These are phyloP conservation scores for Arabidopsis suecica DNA, from an alignment of 345 rosid species.

Conservation along the genomic window DNA sequence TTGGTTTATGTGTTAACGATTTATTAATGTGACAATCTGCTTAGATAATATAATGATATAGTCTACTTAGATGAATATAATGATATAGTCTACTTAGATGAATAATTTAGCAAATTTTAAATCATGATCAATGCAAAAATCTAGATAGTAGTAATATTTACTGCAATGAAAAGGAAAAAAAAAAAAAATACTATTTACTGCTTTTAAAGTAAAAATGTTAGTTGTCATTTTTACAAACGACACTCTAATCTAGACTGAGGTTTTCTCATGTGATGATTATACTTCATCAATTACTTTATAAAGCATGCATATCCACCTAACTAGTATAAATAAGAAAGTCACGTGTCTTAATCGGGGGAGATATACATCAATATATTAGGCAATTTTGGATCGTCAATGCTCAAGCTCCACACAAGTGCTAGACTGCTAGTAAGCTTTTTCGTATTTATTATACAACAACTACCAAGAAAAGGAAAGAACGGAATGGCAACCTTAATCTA, in stretches of 20 bases:
- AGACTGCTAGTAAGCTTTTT: not conserved
- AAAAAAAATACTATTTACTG: not conserved
- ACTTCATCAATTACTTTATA: not conserved
- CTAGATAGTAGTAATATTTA: not conserved
- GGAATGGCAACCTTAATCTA: conserved; percentile 7
- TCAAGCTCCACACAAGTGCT: conserved; percentile 4
- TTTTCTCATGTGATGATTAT: not conserved
- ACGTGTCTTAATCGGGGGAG: not conserved
- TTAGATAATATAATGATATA: not conserved
- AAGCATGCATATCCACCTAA: not conserved
- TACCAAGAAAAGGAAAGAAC: conserved; percentile 10
- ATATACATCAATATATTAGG: conserved; percentile 10
- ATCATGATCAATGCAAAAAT: not conserved
- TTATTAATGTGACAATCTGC: not conserved
- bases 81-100: not conserved
- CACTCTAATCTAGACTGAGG: not conserved
- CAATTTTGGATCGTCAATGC: not conserved
- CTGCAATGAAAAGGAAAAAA: not conserved
- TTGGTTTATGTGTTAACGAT: not conserved
- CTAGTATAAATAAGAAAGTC: not conserved
- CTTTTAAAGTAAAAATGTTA: not conserved
- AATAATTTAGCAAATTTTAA: not conserved
- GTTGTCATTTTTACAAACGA: not conserved
- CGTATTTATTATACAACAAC: conserved; percentile 21
- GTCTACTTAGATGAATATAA: not conserved